These are phyloP conservation scores for Cercospora sesami DNA, from an alignment of 2,329 filamentous ascomycete species.

Conservation along the genomic window DNA sequence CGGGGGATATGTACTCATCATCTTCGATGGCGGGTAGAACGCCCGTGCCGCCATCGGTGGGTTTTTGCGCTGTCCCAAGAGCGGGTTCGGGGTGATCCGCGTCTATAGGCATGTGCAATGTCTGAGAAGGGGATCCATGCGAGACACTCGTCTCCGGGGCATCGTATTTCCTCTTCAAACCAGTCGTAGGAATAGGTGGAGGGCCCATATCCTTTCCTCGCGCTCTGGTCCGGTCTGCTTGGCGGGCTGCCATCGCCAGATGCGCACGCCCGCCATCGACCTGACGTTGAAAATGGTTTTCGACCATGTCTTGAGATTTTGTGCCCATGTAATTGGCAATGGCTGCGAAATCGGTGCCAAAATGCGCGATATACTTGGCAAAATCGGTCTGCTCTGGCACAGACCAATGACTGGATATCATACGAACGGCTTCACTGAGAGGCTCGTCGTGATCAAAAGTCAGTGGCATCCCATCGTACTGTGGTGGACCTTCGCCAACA, in stretches of 20 bases:
- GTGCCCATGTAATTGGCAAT: conserved; percentile 79
- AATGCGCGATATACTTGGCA: conserved; percentile 67
- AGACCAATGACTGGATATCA: conserved; percentile 76
- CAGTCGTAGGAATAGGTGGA: conserved; percentile 51
- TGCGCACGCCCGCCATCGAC: conserved; percentile 47
- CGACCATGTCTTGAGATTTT: conserved; percentile 81
- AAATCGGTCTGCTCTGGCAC: conserved; percentile 79
- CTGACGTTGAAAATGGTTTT: conserved; percentile 53
- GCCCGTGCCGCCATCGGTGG: not conserved
- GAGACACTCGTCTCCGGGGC: conserved; percentile 41
- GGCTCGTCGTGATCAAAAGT: not conserved
- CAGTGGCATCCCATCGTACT: not conserved
- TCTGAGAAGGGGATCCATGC: conserved; percentile 47
- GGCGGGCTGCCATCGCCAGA: conserved; percentile 43
- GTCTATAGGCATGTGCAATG: conserved; percentile 13
- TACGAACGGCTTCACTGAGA: not conserved
- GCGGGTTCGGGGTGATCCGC: not conserved
- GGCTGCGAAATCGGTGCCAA: conserved; percentile 74
- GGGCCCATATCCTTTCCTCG: conserved; percentile 50
- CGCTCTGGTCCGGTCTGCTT: conserved; percentile 45
- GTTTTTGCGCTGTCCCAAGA: not conserved
- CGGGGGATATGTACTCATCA: not conserved
- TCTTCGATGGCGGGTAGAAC: not conserved
- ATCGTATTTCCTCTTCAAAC: conserved; percentile 51
- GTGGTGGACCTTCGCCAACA: not conserved